Conservation (phyloP, 148 eudicot genomes). For the Gaultheria prostrata region DNA sequence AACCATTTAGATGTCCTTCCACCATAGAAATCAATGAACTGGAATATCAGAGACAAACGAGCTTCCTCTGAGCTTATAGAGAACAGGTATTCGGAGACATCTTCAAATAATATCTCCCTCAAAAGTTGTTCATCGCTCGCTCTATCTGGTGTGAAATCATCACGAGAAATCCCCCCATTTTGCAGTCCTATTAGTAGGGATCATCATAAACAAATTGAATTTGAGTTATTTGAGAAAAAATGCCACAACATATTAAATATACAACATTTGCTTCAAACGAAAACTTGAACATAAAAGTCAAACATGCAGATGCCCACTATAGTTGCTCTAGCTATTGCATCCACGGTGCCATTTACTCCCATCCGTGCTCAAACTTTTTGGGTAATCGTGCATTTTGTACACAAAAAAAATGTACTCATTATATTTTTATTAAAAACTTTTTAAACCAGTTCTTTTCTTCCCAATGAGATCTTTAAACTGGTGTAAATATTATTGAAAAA, state of each 20-base stretch:
- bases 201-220: not conserved
- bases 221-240: not conserved
- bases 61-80: constrained; percentile 75
- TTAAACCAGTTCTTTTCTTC: no score
- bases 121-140: constrained; percentile 72
- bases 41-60: constrained; percentile 64
- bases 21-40: constrained; percentile 85
- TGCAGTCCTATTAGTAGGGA: not conserved
- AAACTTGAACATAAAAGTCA: not conserved
- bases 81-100: constrained; percentile 71
- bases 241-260: not conserved
- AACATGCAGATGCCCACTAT: not conserved
- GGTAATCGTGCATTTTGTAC: no score
- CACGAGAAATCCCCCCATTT: constrained; percentile 33
- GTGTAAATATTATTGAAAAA: no score
- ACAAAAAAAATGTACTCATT: no score
- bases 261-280: not conserved
- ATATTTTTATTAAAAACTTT: no score
- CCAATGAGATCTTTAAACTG: no score
- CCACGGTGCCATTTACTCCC: constrained; percentile 15
- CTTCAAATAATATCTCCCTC: constrained; percentile 75
- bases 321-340: not conserved
- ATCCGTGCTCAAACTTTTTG: no score
- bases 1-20: constrained; percentile 75
- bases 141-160: constrained; percentile 37